Percentiles rank a stretch among this genome's conserved stretches.
Conservation (phyloP, 2,329 filamentous ascomycete species). For the Pseudopithomyces maydicus region DNA sequence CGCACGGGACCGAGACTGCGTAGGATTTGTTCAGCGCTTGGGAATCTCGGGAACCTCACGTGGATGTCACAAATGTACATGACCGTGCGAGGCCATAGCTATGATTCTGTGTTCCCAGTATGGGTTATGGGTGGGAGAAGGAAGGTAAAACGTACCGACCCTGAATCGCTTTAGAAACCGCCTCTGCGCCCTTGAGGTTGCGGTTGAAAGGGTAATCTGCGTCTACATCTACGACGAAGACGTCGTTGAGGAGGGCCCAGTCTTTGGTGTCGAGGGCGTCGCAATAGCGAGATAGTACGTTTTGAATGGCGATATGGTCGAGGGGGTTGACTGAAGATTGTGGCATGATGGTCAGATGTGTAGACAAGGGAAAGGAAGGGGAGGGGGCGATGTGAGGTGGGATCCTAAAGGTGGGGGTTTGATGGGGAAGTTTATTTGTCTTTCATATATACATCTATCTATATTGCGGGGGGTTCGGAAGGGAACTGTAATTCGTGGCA, state of each 20-base stretch:
- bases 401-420: background rate
- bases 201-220: conserved; percentile 48
- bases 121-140: background rate
- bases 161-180: conserved; percentile 38
- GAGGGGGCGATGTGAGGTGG: background rate
- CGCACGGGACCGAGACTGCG: conserved; percentile 46
- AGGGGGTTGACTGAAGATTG: conserved; percentile 19
- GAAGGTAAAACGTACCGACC: conserved; percentile 31
- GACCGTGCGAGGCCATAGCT: background rate
- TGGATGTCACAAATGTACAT: background rate
- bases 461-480: background rate
- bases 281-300: conserved; percentile 50
- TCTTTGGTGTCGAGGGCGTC: conserved; percentile 51
- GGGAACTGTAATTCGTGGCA: background rate
- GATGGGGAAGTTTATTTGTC: background rate
- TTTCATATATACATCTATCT: too few relatives aligned
- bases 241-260: conserved; percentile 43
- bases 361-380: background rate
- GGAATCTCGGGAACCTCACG: background rate
- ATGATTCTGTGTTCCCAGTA: too few relatives aligned
- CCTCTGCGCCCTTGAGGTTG: conserved; percentile 40
- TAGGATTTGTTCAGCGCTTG: background rate
- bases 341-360: background rate
- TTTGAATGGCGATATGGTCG: conserved; percentile 47
- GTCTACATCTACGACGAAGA: conserved; percentile 48